Percentiles rank a stretch among this genome's conserved stretches.
phyloP scores from a whole-genome alignment of 2,329 filamentous ascomycete species.

The Fusarium guadeloupense region DNA sequence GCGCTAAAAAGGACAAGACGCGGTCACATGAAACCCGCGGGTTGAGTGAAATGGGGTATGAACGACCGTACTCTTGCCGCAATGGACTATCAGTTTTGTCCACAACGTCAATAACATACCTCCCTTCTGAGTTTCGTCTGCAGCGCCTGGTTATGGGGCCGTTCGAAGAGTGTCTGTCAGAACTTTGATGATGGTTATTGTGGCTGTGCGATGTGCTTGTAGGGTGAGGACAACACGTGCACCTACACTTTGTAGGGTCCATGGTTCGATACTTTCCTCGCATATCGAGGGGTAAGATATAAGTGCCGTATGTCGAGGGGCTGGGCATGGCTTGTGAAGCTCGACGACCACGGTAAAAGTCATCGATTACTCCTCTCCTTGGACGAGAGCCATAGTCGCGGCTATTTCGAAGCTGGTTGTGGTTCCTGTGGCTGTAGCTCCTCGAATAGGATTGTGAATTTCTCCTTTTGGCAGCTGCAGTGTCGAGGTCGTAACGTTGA shows the following conservation, averaged over 20 bases:
- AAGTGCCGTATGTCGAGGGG: slow-evolving; percentile 34
- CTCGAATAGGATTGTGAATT: not conserved
- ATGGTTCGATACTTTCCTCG: slow-evolving; percentile 22
- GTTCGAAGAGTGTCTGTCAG: not conserved
- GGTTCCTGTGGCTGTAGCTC: not conserved
- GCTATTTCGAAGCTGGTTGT: not conserved
- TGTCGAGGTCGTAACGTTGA: slow-evolving; percentile 8
- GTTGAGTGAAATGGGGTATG: slow-evolving; percentile 35
- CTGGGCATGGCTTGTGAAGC: not conserved
- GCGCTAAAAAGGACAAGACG: slow-evolving; percentile 38
- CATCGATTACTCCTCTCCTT: slow-evolving; percentile 9
- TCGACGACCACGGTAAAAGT: not conserved
- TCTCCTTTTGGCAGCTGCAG: slow-evolving; percentile 7
- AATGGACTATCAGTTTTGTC: slow-evolving; percentile 31
- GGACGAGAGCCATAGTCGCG: not conserved
- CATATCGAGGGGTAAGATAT: slow-evolving; percentile 31
- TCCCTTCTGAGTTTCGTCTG: slow-evolving; percentile 5
- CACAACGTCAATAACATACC: slow-evolving; percentile 34
- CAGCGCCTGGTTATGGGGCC: not conserved
- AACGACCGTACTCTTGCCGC: slow-evolving; percentile 23
- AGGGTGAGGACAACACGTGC: slow-evolving; percentile 41
- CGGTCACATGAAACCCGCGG: slow-evolving; percentile 21
- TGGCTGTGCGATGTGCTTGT: slow-evolving; percentile 17
- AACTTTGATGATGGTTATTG: not conserved
- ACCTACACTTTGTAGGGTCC: slow-evolving; percentile 37